Evolutionary conservation across 164 flowering plant genomes (phyloP), one percentile per base, ranked within the genome.

Genomic region (Annona cherimola): DNA sequence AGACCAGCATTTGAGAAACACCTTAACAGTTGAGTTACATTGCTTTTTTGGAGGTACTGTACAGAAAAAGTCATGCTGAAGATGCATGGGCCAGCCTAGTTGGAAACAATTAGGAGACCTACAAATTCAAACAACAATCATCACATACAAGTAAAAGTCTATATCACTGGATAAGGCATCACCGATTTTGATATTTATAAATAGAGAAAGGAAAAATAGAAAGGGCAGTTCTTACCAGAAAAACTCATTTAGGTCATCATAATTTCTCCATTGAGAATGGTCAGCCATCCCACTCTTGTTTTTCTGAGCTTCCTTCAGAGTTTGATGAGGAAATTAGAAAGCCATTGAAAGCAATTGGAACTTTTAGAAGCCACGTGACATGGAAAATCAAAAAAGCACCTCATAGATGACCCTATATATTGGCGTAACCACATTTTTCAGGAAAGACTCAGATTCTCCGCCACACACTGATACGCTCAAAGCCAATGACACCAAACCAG

Each of bases 221-320:
- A 42, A 19, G 60, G 42, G 57, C 61, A 0, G 39, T 63, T 43
- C 84, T 73, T 39, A 95, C 99, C 99, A 95, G 88, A 95, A 95
- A 76, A 67, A 95, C 84, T 95, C 98, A 71, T 95, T 95, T 76
- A 95, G 78, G 77, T 95, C 99, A 76, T 95, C 99, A 68, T 95
- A 95, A 80, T 95, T 95, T 82, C 99, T 90, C 99, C 99, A 95
- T 66, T 83, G 78, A 42, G 97, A 90, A 84, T 95, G 89, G 67
- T 90, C 90, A 78, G 92, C 87, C 35, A 86, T 83, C 45, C 98
- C 99, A 67, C 66, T 83, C 76, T 82, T 85, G 84, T 78, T 89
- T 78, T 88, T 93, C 80, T 80, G 54, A 46, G 93, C 93, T 85
- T 95, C 99, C 99, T 95, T 76, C 80, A 84, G 45, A 70, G 42